Evolutionary conservation across 768 basidiomycete species (phyloP).

Genomic region (Pilatotrama ljubarskyi): DNA sequence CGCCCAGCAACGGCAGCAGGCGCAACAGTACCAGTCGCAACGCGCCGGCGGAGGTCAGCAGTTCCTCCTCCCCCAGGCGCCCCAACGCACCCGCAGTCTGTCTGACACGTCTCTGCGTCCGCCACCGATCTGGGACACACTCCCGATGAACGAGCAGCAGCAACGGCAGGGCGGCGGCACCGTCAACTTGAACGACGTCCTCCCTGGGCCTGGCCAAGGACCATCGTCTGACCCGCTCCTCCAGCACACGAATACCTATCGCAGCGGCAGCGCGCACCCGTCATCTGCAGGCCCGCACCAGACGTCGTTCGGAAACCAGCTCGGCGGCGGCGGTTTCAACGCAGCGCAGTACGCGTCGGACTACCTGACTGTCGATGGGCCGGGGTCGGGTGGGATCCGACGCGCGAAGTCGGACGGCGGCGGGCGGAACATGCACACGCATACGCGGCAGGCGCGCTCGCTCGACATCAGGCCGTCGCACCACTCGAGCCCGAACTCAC

Average conservation of each 20-base stretch:
- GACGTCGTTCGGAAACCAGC: constrained; percentile 25
- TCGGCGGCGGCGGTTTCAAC: constrained; percentile 9
- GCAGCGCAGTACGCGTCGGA: constrained; percentile 17
- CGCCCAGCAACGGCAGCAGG: constrained; percentile 19
- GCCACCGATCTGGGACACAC: constrained; percentile 48
- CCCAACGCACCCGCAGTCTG: constrained; percentile 52
- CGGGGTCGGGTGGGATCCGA: constrained; percentile 41
- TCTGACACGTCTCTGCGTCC: constrained; percentile 61
- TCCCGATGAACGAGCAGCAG: constrained; percentile 29
- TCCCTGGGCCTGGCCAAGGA: constrained; percentile 30
- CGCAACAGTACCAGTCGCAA: constrained; percentile 15
- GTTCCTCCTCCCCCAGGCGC: constrained; percentile 37
- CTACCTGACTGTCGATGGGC: constrained; percentile 39
- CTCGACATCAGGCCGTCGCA: constrained; percentile 55
- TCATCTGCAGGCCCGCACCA: constrained; percentile 31
- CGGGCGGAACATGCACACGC: constrained; percentile 33
- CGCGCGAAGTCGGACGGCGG: constrained; percentile 51
- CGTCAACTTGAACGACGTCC: constrained; percentile 44
- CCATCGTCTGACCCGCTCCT: constrained; percentile 22
- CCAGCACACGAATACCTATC: neutral
- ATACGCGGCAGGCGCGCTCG: constrained; percentile 56
- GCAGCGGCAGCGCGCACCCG: constrained; percentile 17
- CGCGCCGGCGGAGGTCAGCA: constrained; percentile 15
- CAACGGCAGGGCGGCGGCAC: constrained; percentile 34
- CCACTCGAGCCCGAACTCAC: constrained; percentile 26